phyloP scores from a whole-genome alignment of 108 stramenopile species.

The Pseudonitzschia multiseries region DNA sequence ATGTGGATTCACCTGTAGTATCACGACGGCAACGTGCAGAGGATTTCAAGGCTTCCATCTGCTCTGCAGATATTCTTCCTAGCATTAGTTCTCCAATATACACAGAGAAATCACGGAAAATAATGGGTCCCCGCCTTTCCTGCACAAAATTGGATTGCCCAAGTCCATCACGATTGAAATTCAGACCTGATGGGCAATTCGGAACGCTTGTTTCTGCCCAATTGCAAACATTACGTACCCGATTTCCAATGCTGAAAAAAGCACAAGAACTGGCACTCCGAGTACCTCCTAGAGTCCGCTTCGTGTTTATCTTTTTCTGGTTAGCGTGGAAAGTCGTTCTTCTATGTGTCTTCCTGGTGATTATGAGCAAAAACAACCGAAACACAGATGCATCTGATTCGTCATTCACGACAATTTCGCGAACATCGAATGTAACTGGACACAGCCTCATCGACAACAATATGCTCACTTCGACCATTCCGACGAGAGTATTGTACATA shows the following conservation, averaged over 20 bases:
- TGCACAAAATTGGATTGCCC: neutral
- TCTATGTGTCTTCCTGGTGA: slow-evolving; percentile 18
- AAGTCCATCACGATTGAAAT: neutral
- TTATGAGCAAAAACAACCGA: slow-evolving; percentile 18
- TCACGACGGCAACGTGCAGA: slow-evolving; percentile 7
- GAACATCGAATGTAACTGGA: neutral
- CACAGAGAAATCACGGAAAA: neutral
- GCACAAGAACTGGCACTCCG: slow-evolving; percentile 14
- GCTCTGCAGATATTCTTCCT: neutral
- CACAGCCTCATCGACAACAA: neutral
- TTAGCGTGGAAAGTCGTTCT: slow-evolving; percentile 38
- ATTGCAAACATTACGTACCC: neutral
- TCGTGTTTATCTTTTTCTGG: slow-evolving; percentile 38
- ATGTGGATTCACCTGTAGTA: neutral
- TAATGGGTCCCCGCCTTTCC: neutral
- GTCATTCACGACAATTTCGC: neutral
- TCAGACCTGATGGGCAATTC: neutral
- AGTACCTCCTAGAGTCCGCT: slow-evolving; percentile 36
- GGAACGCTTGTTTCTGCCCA: neutral
- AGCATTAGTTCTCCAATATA: neutral
- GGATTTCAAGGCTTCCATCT: neutral
- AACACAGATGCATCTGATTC: neutral
- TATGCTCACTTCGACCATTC: neutral
- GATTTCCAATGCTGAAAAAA: slow-evolving; percentile 32
- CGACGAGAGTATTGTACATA: slow-evolving; percentile 57